Conservation (phyloP, 208 protist species). For the Trypanosomatidae sp. region DNA sequence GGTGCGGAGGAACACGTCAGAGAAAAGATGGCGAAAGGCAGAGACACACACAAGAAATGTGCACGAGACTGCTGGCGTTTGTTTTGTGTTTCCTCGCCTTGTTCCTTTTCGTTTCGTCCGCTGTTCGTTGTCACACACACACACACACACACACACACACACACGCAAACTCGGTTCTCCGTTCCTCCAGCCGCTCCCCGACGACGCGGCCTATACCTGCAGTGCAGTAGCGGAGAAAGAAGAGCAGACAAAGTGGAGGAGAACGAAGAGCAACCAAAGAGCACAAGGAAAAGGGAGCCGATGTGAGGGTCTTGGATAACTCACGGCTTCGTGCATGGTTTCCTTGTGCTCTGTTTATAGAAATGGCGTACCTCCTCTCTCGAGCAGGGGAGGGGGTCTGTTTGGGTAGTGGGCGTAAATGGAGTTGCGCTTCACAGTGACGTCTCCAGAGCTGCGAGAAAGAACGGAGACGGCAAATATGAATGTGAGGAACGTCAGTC, state of each 20-base stretch:
- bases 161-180: neutral
- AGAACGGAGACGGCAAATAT: neutral
- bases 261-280: neutral
- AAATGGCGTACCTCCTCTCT: neutral
- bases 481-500: neutral
- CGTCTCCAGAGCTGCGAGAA: neutral
- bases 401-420: neutral
- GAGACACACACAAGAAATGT: neutral
- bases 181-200: neutral
- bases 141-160: neutral
- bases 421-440: neutral
- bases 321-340: neutral
- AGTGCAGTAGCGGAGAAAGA: neutral
- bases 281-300: neutral
- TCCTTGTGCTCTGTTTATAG: too few relatives aligned
- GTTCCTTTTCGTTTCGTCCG: too few relatives aligned
- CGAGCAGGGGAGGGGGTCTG: neutral
- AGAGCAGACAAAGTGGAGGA: neutral
- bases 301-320: too few relatives aligned
- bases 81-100: too few relatives aligned
- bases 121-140: neutral
- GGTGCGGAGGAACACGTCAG: neutral
- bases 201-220: neutral
- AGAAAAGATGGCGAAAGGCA: neutral
- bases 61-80: neutral